Base-by-base conservation (phyloP, 306 rosid genomes). In the Corylus avellana region DNA sequence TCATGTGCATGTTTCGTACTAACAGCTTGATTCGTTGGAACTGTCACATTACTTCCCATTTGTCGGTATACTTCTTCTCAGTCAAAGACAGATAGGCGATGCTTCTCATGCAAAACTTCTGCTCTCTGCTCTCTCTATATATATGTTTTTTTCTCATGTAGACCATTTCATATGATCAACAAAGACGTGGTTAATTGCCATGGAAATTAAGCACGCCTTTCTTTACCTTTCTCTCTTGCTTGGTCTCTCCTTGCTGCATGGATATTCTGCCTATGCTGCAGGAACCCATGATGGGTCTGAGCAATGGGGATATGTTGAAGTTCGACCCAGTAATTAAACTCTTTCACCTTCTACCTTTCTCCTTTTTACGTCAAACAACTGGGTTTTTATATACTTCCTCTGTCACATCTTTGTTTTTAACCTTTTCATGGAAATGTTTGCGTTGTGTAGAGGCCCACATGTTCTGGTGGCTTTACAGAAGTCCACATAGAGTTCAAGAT, bases 241-340 rank as follows among this genome's bases (percentile, higher is more conserved):
- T 10, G 32, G 66, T 59, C 22, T 59, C 66, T 25, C 66, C 27
- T 59, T 59, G 35, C 66, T 59, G 27, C 37, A 59, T 59, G 66
- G 12, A 11, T 13, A 25, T 10, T 5, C n/a, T 25, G 66, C 37
- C 37, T 25, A 59, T 25, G 66, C 66, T 8, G 14, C 14, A 25
- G 66, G 66, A 59, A 59, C 35, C 37, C 8, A 4, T 59, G 66
- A 59, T 25, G 66, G 35, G 35, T 25, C 37, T 4, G 66, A 59
- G 37, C 35, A 59, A 27, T 59, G 66, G 66, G 66, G 66, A 59
- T 59, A 59, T 25, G 66, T 59, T 11, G 66, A 59, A 59, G 66
- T 59, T 59, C 66, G 66, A 59, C 66, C 66, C 20, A 59, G 66
- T 59, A 59, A 20, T 7, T 3, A 57, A 58, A 42, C 46, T 42